Evolutionary conservation across 257 asterid genomes (phyloP), one percentile per base, ranked within the genome.

Genomic region (Thymus quinquecostatus): DNA sequence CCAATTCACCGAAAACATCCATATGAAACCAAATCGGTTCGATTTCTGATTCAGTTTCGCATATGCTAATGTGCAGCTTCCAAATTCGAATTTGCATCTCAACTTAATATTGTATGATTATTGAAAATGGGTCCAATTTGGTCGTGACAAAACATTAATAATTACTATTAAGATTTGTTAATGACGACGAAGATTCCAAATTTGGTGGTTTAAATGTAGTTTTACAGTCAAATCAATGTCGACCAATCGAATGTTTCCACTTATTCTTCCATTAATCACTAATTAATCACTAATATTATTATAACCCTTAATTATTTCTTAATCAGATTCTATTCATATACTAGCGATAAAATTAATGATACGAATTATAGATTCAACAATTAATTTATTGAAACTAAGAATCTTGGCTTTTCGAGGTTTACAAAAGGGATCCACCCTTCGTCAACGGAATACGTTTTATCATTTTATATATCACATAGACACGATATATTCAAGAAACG

Each of bases 121-220:
- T 51, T 51, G 21, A 21, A 21, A 21, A 63, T 27, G 38, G 54
- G 27, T 47, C 27, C 54, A 43, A 63, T 21, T 63, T 63, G 54
- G 38, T 28, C 21, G 27, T 1, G 54, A 62, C 10, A 59, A 10
- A 59, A 9, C 50, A 38, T 60, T 9, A 40, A 7, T 36, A 47
- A 45, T 29, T 2, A 41, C 10, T 29, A 64, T 41, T 62, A 0
- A 64, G 69, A 64, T 66, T 5, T 14, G 38, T 8, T 58, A 21
- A 41, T 68, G 70, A 75, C 54, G 70, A 60, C 9, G 51, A 40
- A 75, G 75, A 75, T 75, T 75, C 75, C 59, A 10, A 60, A 60
- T 60, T 28, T 68, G 64, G 36, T 60, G 79, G 79, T 68, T 58
- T 60, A 38, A 40, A 48, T 47, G 41, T 62, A 34, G 13, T 54